Base-by-base conservation (phyloP, 2,329 filamentous ascomycete genomes). In the Aspergillus aculeatinus region DNA sequence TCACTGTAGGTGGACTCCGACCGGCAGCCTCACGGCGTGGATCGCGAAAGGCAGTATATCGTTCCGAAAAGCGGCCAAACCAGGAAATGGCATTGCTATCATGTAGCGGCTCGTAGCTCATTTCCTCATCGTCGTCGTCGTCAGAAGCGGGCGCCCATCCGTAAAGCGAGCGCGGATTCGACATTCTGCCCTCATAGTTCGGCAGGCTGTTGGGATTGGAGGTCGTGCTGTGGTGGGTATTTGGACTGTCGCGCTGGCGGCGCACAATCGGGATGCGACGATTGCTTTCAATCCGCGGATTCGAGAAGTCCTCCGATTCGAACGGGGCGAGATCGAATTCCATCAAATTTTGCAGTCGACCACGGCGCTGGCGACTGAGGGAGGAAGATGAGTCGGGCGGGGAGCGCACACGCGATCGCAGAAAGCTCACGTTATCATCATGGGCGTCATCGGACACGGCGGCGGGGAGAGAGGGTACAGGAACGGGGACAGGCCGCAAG, bases 71-170 rank as follows among this genome's bases (percentile, higher is more conserved):
- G 23, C 67, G 62, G n/a, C 67, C 68, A 63, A 68, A 68, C 70
- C 69, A 72, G 29, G 60, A 70, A 51, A 58, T 65, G 58, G 65
- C 68, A 61, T 65, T 69, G 63, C 58, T 66, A 57, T 65, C 65
- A 27, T 70, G 70, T 31, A 74, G 62, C 33, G 68, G 67, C 29
- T 73, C 72, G 49, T 73, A 68, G 25, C 69, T 63, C 31, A 67
- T 65, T 47, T 72, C 71, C 16, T 74, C 48, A 14, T 67, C 67
- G 12, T 71, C 70, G 11, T 76, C 73, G 16, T 76, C 73, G 16
- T 74, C 75, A 35, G 76, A 74, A 9, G 78, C 78, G 10, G 84
- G 84, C 35, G 84, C 83, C 85, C 85, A 87, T 70, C 86, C 84
- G 72, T 87, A 87, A 48, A 87, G 74, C 57, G 77, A 81, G 66